Evolutionary conservation across 208 protist genomes (phyloP).

Genomic region (Leptomonas pyrrhocoris): DNA sequence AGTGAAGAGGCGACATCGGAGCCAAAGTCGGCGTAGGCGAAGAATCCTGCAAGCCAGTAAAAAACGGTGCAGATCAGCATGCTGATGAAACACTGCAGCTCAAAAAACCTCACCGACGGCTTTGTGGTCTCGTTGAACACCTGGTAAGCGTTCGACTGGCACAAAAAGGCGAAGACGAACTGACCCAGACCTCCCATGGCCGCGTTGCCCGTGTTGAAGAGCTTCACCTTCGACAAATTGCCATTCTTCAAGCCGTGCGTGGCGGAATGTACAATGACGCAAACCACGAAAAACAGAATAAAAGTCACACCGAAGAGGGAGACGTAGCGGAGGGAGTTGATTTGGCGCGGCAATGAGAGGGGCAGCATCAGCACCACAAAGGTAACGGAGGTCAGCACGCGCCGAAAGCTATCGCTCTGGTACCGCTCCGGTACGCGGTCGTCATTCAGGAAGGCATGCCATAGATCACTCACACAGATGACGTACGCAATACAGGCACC

Average conservation of each 20-base stretch:
- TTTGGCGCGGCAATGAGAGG: conserved; percentile 63
- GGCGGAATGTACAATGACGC: conserved; percentile 54
- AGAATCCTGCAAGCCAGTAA: conserved; percentile 78
- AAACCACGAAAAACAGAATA: conserved; percentile 78
- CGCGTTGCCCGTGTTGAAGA: conserved; percentile 37
- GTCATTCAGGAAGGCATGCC: conserved; percentile 48
- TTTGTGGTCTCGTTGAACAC: conserved; percentile 58
- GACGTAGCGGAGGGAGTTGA: conserved; percentile 83
- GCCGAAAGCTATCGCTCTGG: conserved; percentile 30
- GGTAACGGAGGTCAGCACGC: conserved; percentile 46
- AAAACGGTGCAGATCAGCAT: conserved; percentile 74
- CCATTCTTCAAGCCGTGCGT: conserved; percentile 32
- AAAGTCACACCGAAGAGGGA: conserved; percentile 65
- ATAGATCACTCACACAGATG: conserved; percentile 61
- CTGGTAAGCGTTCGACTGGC: conserved; percentile 70
- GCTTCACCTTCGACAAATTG: conserved; percentile 32
- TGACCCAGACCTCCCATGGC: conserved; percentile 52
- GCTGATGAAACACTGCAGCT: conserved; percentile 44
- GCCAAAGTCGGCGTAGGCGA: conserved; percentile 76
- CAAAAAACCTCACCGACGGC: conserved; percentile 46
- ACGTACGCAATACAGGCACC: conserved; percentile 81
- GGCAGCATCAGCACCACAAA: conserved; percentile 77
- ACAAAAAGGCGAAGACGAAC: conserved; percentile 74
- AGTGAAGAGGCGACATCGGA: conserved; percentile 43
- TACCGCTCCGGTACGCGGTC: conserved; percentile 42